Evolutionary conservation across 1,139 yeast genomes (phyloP), one percentile per base, ranked within the genome.

Genomic region (Geotrichum aggregatum): DNA sequence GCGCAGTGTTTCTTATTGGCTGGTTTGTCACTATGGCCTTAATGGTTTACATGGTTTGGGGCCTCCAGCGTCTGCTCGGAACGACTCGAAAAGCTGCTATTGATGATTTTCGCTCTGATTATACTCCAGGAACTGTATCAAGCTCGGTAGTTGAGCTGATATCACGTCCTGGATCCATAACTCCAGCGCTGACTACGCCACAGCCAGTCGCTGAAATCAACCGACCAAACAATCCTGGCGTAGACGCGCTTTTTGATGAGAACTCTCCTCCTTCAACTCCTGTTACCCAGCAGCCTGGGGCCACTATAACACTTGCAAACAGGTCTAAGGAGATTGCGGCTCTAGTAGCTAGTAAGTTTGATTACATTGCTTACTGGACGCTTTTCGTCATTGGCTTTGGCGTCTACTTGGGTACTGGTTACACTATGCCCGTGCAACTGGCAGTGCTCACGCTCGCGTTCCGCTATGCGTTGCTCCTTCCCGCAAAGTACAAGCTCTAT

Each of bases 1-100:
- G 86, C 1, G 92, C 81, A 0, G 86, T 84, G 11, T 86, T 85
- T 63, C 72, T 82, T 2, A 58, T 83, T 40, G 92, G 94, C 0
- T 82, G 83, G 62, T 54, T 82, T 3, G 64, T 73, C 2, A 74
- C 83, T 52, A 75, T 81, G 64, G 72, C 75, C 0, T 63, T 76
- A 16, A 68, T 80, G 66, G 79, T 78, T 0, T 77, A 75, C 58
- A 63, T 75, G 47, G 76, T 76, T 2, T 63, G 74, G 58, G 64
- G 66, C 1, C 61, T 77, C 39, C 80, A 76, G 59, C 59, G 59
- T 40, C 21, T 75, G 3, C 51, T 71, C 45, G 69, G 71, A 1
- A 63, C 63, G 13, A 61, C 67, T 36, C 61, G 71, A 44, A 63
- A 68, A 45, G 61, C 60, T 13, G 26, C 56, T 57, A 31, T 40